Evolutionary conservation across 495 filamentous ascomycete genomes (phyloP), one percentile per base, ranked within the genome.

Genomic region (Lepidopterella palustris): DNA sequence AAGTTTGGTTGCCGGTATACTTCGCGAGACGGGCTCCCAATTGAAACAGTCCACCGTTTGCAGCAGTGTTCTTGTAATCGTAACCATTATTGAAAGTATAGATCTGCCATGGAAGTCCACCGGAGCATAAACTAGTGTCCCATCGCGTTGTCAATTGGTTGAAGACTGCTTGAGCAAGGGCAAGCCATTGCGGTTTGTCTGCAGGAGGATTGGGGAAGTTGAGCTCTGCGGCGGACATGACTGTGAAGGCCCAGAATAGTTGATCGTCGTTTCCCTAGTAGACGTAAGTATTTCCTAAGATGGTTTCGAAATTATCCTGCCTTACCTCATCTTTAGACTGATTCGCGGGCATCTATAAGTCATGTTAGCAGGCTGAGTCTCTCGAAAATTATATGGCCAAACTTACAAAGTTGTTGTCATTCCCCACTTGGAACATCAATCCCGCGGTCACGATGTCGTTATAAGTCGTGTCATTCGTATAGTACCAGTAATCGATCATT

Each of bases 171-270:
- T 63, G 60, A 2, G 60, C 60, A 18, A 63, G 60, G 11, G 57
- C 55, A 55, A 68, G 51, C 65, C 68, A 70, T 51, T 42, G 29
- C 51, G 68, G 53, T 42, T 63, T 48, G 39, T 50, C 61, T 26
- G 55, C 59, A 48, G 31, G 55, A 13, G 39, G 55, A 39, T 61
- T 68, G 0, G 86, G 86, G 63, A 85, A 92, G 50, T 84, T 86
- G 51, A 84, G 80, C 71, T 95, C 90, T 3, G 90, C 87, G 0
- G 90, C 90, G 5, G 84, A 79, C 84, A 95, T 89, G 31, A 84
- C 87, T 3, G 88, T 78, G 72, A 95, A 84, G 35, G 78, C 90
- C 90, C 90, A 95, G 68, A 95, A 95, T 0, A 79, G 84, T 67
- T 93, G 90, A 68, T 95, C 89, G 64, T 95, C 89, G 70, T 95